These are phyloP conservation scores for Chenopodium suecicum DNA, from an alignment of 148 eudicot species.

Conservation along the genomic window DNA sequence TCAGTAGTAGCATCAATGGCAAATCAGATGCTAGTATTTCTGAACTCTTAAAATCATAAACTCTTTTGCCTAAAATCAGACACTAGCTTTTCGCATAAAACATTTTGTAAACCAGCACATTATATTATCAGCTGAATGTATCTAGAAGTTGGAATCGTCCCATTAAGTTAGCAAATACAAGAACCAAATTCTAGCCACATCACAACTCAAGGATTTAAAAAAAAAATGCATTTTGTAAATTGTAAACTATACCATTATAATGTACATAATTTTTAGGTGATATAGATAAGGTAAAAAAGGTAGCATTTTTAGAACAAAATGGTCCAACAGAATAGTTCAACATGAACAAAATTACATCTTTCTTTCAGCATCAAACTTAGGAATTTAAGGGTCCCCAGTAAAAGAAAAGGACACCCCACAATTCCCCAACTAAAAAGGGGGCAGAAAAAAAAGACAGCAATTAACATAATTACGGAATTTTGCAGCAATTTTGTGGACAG, in stretches of 20 bases:
- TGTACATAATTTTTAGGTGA: background rate
- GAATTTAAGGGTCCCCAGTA: background rate
- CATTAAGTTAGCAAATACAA: background rate
- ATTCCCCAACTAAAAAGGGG: background rate
- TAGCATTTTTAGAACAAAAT: background rate
- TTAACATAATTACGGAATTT: no score
- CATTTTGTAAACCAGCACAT: background rate
- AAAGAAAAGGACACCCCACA: background rate
- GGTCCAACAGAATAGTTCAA: slow-evolving; percentile 22
- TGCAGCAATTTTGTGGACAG: background rate
- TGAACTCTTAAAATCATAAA: background rate
- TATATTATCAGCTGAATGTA: no score
- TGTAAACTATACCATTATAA: no score
- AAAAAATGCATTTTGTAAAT: no score
- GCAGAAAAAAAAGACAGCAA: background rate
- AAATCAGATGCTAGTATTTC: background rate
- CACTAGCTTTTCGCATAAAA: background rate
- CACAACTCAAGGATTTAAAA: background rate
- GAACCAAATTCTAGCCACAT: background rate
- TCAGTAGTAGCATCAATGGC: no score
- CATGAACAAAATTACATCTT: background rate
- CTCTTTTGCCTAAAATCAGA: background rate
- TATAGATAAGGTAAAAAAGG: slow-evolving; percentile 1
- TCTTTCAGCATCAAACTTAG: background rate
- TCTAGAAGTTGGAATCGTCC: background rate